Evolutionary conservation across 768 basidiomycete species (phyloP).

Genomic region (Exidia glandulosa): DNA sequence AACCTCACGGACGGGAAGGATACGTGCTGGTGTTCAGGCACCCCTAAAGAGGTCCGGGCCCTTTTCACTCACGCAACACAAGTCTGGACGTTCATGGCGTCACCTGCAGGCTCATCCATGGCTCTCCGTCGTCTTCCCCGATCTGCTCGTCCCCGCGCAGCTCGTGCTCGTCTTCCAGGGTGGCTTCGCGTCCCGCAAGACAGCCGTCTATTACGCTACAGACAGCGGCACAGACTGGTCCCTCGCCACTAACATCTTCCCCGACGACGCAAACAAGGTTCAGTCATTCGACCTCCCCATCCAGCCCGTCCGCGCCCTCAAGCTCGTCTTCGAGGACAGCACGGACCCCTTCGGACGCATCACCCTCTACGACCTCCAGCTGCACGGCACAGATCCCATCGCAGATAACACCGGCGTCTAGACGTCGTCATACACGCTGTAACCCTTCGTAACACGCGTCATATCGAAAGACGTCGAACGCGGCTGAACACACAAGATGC

Average conservation of each 20-base stretch:
- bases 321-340: constrained; percentile 65
- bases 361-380: constrained; percentile 53
- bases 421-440: no score
- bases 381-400: constrained; percentile 16
- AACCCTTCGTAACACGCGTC: no score
- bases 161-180: constrained; percentile 71
- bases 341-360: constrained; percentile 82
- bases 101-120: constrained; percentile 25
- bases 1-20: not conserved
- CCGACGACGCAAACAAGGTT: constrained; percentile 67
- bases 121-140: constrained; percentile 51
- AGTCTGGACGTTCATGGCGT: not conserved
- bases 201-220: constrained; percentile 28
- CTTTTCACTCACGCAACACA: not conserved
- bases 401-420: not conserved
- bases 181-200: constrained; percentile 62
- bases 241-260: constrained; percentile 46
- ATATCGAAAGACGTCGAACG: not conserved
- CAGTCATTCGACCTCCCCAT: constrained; percentile 50
- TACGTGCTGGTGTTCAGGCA: not conserved
- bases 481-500: not conserved
- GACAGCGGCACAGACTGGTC: constrained; percentile 31
- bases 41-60: not conserved
- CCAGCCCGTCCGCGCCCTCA: constrained; percentile 32
- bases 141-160: constrained; percentile 42